These are phyloP conservation scores for Cichorium intybus DNA, from an alignment of 140 eudicot species.

Conservation along the genomic window DNA sequence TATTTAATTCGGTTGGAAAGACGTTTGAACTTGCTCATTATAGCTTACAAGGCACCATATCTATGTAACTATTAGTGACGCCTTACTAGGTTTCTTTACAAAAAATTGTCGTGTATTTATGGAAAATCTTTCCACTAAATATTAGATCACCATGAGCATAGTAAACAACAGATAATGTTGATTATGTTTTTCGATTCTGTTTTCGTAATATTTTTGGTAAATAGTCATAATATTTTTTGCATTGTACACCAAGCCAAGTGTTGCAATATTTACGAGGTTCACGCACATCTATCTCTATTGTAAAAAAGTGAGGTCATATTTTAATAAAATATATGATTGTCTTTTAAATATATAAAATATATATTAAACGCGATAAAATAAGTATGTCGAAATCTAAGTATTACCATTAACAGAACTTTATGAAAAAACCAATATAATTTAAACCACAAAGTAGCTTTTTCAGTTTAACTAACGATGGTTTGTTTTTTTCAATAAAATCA, in stretches of 20 bases:
- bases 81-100: not conserved
- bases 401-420: too few relatives aligned
- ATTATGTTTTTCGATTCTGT: not conserved
- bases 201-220: too few relatives aligned
- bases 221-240: too few relatives aligned
- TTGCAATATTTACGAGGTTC: not conserved
- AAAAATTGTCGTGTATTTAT: not conserved
- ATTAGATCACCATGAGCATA: not conserved
- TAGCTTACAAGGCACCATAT: not conserved
- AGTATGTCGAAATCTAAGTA: not conserved
- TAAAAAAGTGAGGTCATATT: too few relatives aligned
- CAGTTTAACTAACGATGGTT: too few relatives aligned
- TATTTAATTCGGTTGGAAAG: not conserved
- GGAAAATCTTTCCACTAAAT: not conserved
- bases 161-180: not conserved
- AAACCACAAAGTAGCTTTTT: too few relatives aligned
- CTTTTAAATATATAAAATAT: too few relatives aligned
- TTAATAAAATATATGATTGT: too few relatives aligned
- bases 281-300: too few relatives aligned
- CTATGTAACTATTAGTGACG: not conserved
- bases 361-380: too few relatives aligned
- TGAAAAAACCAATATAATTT: too few relatives aligned
- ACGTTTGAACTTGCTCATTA: not conserved
- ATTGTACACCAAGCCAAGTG: not conserved
- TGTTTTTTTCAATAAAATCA: too few relatives aligned